phyloP scores from a whole-genome alignment of 2,329 filamentous ascomycete species.

The Phoma herbarum region DNA sequence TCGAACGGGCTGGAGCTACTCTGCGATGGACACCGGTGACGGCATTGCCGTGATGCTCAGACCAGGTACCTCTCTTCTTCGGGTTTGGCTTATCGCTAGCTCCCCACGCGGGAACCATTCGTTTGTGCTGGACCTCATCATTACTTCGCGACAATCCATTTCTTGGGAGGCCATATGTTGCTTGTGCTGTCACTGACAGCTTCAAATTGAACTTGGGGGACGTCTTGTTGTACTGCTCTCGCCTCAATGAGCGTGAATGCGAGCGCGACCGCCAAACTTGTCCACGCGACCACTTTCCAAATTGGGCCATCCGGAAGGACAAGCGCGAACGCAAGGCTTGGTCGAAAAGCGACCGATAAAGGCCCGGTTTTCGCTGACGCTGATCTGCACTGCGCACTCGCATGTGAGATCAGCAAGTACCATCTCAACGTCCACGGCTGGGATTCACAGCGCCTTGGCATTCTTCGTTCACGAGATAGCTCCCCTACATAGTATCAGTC shows the following conservation, averaged over 20 bases:
- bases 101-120: conserved; percentile 18
- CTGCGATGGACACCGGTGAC: conserved; percentile 12
- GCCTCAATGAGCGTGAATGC: not conserved
- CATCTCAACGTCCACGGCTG: not conserved
- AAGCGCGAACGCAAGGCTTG: conserved; percentile 13
- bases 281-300: conserved; percentile 24
- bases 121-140: not conserved
- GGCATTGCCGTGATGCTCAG: conserved; percentile 1
- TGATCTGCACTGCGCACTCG: not conserved
- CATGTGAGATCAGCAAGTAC: not conserved
- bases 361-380: conserved; percentile 3
- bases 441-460: no score
- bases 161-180: no score
- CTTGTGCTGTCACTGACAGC: not conserved
- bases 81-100: conserved; percentile 12
- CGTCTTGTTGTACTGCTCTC: not conserved
- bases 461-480: no score
- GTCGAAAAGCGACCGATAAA: not conserved
- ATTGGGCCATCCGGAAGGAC: conserved; percentile 1
- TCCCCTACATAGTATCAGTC: no score
- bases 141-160: not conserved
- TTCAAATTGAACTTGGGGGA: fast-evolving
- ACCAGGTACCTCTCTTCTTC: conserved; percentile 6
- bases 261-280: not conserved
- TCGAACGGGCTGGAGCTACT: conserved; percentile 17